Evolutionary conservation across 768 basidiomycete genomes (phyloP), one percentile per base, ranked within the genome.

Genomic region (Tricholoma sp.): DNA sequence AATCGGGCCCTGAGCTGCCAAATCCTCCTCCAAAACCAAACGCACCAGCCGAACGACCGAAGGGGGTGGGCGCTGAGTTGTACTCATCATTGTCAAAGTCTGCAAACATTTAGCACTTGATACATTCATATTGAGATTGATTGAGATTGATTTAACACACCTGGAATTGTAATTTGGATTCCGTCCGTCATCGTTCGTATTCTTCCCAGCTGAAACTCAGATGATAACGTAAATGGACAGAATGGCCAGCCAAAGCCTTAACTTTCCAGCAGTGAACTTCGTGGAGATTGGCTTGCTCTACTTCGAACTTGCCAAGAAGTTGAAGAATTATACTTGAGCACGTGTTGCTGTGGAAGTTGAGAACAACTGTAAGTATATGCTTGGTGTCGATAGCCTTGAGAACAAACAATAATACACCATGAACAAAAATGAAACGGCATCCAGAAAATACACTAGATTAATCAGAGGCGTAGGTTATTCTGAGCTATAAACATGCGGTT

Each of bases 11-110:
- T 29, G 82, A 78, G 50, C 64, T 64, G 50, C 79, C 78, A 59
- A 73, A 73, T 14, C 79, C 78, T 37, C 69, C 73, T 53, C 67
- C 68, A 66, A 74, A 74, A 18, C 80, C 77, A 66, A 80, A 78
- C 4, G 63, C 65, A 60, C 69, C 61, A 12, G 69, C 72, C 50
- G 80, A 69, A 31, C 88, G 83, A 55, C 88, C 86, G 71, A 92
- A 91, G 1, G 88, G 84, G 54, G 82, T 83, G 19, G 88, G 83
- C 3, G 81, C 77, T 51, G 79, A 73, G 58, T 72, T 72, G 60
- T 79, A 81, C 63, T 89, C 85, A 60, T 89, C 88, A 62, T 91
- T 89, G 63, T 86, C 87, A 71, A 93, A 87, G 68, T 90, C 91
- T 93, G 64, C 31, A 57, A 47, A 39, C 50, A 43, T 47, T 50